Conservation (phyloP, 73 alveolate genomes). For the Durusdinium trenchii region DNA sequence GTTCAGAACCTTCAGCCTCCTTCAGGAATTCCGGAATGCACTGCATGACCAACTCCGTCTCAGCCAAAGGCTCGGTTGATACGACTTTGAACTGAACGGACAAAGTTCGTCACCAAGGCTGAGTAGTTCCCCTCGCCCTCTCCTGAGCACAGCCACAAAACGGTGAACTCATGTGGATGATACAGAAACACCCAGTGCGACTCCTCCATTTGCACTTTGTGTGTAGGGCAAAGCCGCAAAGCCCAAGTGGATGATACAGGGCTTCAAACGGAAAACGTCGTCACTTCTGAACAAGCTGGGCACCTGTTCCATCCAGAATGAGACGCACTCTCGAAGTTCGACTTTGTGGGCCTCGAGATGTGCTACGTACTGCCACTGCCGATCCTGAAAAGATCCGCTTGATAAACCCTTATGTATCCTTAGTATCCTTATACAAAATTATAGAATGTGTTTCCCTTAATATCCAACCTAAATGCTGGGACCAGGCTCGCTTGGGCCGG, state of each 20-base stretch:
- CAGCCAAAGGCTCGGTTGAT: constrained; percentile 17
- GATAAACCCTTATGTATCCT: too few relatives aligned
- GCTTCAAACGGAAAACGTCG: background rate
- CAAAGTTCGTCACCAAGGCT: constrained; percentile 83
- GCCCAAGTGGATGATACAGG: background rate
- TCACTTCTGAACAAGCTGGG: too few relatives aligned
- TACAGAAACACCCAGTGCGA: background rate
- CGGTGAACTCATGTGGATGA: background rate
- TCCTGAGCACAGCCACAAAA: background rate
- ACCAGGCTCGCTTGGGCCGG: constrained; percentile 49
- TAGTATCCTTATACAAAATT: too few relatives aligned
- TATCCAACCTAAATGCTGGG: too few relatives aligned
- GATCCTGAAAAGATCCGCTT: too few relatives aligned
- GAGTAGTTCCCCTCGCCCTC: constrained; percentile 77
- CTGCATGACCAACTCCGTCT: background rate
- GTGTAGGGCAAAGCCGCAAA: background rate
- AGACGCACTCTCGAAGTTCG: too few relatives aligned
- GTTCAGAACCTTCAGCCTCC: too few relatives aligned
- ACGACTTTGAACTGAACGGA: constrained; percentile 43
- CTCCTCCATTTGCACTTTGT: background rate
- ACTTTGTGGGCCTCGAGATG: too few relatives aligned
- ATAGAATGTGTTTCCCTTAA: too few relatives aligned
- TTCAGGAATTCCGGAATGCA: background rate
- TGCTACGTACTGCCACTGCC: too few relatives aligned
- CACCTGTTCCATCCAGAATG: too few relatives aligned